Base-by-base conservation (phyloP, 2,329 filamentous ascomycete species). In the Pseudocercospora eumusae region DNA sequence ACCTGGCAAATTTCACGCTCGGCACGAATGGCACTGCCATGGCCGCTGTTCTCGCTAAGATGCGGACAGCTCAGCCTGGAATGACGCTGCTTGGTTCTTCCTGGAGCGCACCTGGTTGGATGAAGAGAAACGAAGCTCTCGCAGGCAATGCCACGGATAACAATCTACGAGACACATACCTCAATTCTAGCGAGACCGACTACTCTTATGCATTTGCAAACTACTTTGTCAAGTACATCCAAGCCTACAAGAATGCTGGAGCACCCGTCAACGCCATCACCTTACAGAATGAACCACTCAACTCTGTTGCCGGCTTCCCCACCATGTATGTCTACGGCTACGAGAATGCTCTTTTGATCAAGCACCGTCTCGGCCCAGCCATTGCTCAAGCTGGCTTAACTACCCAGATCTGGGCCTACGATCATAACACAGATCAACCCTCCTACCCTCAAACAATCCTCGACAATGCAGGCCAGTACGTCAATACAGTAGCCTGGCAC, bases 101-200 rank as follows among this genome's bases (percentile, higher is more conserved):
- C n/a, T 68, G 65, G 64, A 62, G 57, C 40, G 58, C 66, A n/a
- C 66, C 66, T 18, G 64, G 58, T 3, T 68, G 66, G 66, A 68
- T 68, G 66, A 68, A 68, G 59, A 45, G 54, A 20, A 68, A 66
- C 27, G 33, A 47, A 20, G 42, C 33, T n/a, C 25, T 66, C 1
- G 44, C 56, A 13, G 64, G 66, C 27, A 61, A 64, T 40, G 49
- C 44, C 9, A 61, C 15, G 0, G 57, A 61, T 54, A 68, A 68
- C 62, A 66, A 65, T 21, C 49, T 68, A 28, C 56, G 59, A 42
- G 64, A 68, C 47, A 58, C 58, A 11, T 66, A 66, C 28, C 28
- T 61, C 7, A 53, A 64, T 40, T 50, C 54, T 11, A 54, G 49
- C n/a, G 60, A 66, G 21, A 54, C 64, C 1, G 61, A 66, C 55